Percentiles rank a stretch among this genome's conserved stretches.
These are phyloP conservation scores for Tuber microsphaerosporum DNA, from an alignment of 495 filamentous ascomycete genomes.

Conservation along the genomic window DNA sequence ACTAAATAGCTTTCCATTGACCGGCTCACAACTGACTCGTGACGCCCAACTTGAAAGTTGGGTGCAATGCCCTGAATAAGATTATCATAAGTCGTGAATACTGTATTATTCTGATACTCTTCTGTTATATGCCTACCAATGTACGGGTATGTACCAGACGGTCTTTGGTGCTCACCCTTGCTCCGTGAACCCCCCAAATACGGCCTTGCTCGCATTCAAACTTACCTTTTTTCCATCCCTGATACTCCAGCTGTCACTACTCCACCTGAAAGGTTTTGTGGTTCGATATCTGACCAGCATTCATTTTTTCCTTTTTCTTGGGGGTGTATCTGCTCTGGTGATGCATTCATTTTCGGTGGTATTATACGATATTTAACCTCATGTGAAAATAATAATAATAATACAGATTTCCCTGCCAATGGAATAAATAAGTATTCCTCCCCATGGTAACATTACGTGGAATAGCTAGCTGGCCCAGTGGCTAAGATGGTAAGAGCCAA, in stretches of 20 bases:
- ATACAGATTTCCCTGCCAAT: no score
- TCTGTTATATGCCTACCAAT: background rate
- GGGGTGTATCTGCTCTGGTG: background rate
- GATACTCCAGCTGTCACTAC: background rate
- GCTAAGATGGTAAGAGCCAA: background rate
- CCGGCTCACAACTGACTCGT: background rate
- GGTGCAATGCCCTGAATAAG: background rate
- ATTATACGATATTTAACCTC: background rate
- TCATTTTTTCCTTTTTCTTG: background rate
- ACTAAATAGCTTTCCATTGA: background rate
- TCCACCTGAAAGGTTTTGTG: background rate
- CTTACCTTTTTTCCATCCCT: background rate
- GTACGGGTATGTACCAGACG: background rate
- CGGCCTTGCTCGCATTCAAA: background rate
- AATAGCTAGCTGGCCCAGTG: background rate
- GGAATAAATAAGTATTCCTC: no score
- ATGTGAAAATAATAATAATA: no score
- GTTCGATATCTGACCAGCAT: background rate
- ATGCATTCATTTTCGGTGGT: background rate
- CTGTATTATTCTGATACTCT: background rate
- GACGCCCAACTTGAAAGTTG: background rate
- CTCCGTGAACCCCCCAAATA: background rate
- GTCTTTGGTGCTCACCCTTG: background rate
- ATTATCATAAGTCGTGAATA: background rate
- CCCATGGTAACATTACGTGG: background rate